Conservation (phyloP, 345 rosid species). For the Camelina laxa region DNA sequence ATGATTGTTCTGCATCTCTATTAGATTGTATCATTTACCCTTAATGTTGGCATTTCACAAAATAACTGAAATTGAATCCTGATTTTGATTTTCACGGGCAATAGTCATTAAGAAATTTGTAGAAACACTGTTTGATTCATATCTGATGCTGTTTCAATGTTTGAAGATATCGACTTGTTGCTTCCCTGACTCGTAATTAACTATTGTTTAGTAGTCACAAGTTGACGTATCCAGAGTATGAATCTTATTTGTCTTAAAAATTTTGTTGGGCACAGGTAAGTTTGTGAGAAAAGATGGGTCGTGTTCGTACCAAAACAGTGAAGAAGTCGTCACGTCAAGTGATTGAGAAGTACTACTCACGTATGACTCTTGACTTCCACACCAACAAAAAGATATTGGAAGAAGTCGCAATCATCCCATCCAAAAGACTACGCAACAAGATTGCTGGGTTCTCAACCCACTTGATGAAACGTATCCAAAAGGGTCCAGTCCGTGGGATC, state of each 20-base stretch:
- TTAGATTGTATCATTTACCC: neutral
- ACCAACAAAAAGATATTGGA: constrained; percentile 88
- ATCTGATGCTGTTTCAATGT: neutral
- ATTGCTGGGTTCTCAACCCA: constrained; percentile 88
- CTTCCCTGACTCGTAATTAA: neutral
- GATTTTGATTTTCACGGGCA: neutral
- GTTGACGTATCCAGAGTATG: neutral
- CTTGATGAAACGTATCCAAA: constrained; percentile 71
- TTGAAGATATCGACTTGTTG: neutral
- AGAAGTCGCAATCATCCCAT: constrained; percentile 84
- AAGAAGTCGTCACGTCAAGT: constrained; percentile 89
- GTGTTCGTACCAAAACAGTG: constrained; percentile 85
- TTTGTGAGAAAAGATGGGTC: constrained; percentile 60
- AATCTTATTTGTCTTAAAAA: neutral
- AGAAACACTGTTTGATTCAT: neutral
- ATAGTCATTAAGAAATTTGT: neutral
- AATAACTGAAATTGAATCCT: neutral
- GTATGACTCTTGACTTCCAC: constrained; percentile 84
- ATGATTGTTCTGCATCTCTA: no score
- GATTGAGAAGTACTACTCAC: constrained; percentile 83
- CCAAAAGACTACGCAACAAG: constrained; percentile 83
- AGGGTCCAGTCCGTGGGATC: constrained; percentile 88
- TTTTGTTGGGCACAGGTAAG: constrained; percentile 19
- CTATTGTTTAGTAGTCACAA: neutral
- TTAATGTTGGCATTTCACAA: neutral